These are phyloP conservation scores for Ceratobasidium sp. DNA, from an alignment of 1,284 basidiomycete species.

Conservation along the genomic window DNA sequence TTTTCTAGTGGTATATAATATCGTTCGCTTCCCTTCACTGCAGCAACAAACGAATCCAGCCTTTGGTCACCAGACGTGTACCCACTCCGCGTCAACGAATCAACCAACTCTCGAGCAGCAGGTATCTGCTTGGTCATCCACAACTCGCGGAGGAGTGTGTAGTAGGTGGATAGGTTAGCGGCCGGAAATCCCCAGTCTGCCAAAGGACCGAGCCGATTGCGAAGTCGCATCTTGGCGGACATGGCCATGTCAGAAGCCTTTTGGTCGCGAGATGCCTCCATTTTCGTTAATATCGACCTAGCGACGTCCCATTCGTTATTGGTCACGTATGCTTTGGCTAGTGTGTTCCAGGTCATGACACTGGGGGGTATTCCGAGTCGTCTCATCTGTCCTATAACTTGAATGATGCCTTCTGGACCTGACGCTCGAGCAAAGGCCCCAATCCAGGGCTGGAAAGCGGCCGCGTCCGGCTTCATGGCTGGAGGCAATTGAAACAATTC, in stretches of 20 bases:
- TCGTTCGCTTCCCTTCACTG: not conserved
- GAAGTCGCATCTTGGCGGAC: not conserved
- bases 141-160: slow-evolving; percentile 24
- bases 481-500: slow-evolving; percentile 13
- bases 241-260: not conserved
- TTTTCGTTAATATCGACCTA: slow-evolving; percentile 22
- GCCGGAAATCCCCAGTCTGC: slow-evolving; percentile 31
- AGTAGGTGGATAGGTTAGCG: slow-evolving; percentile 19
- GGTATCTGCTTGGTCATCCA: slow-evolving; percentile 19
- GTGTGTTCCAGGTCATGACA: slow-evolving; percentile 32
- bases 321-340: slow-evolving; percentile 25
- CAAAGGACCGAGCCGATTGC: slow-evolving; percentile 28
- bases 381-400: slow-evolving; percentile 19
- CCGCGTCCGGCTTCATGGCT: slow-evolving; percentile 20
- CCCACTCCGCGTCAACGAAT: slow-evolving; percentile 2
- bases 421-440: slow-evolving; percentile 18
- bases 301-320: slow-evolving; percentile 23
- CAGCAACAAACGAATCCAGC: not conserved
- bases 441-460: slow-evolving; percentile 40
- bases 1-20: not conserved
- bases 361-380: slow-evolving; percentile 6
- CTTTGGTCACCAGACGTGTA: not conserved
- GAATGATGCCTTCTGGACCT: slow-evolving; percentile 3
- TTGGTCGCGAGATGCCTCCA: slow-evolving; percentile 7
- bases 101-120: slow-evolving; percentile 18